Evolutionary conservation across 2,329 filamentous ascomycete genomes (phyloP).

Genomic region (Diaporthe citriasiana): DNA sequence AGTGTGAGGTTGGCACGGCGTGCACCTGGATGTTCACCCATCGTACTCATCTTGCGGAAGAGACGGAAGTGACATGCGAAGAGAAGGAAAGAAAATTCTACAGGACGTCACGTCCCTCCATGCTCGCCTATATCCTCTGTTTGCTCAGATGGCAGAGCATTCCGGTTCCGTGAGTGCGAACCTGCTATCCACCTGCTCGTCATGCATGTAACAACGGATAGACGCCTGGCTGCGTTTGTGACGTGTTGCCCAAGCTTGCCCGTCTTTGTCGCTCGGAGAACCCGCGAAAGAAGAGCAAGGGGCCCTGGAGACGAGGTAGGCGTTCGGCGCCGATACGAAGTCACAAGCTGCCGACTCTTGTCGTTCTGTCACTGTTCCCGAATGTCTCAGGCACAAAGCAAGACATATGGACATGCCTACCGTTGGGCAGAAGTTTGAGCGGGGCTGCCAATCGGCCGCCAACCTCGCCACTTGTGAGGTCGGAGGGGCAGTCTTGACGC

Average conservation of each 20-base stretch:
- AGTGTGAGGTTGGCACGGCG: slow-evolving; percentile 9
- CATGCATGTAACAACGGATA: slow-evolving; percentile 29
- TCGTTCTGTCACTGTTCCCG: slow-evolving; percentile 39
- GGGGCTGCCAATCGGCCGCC: slow-evolving; percentile 10
- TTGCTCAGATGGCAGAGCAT: slow-evolving; percentile 21
- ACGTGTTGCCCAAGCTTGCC: slow-evolving; percentile 20
- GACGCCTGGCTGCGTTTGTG: slow-evolving; percentile 32
- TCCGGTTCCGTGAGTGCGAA: background rate
- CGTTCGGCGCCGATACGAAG: slow-evolving; percentile 14
- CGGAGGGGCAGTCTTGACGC: background rate
- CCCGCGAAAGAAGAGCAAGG: background rate
- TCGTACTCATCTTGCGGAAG: background rate
- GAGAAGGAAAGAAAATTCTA: background rate
- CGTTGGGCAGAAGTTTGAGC: background rate
- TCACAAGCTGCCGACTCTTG: slow-evolving; percentile 20
- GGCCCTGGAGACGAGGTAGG: background rate
- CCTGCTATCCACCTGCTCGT: background rate
- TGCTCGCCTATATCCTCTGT: slow-evolving; percentile 12
- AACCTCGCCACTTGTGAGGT: background rate
- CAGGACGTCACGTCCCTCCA: background rate
- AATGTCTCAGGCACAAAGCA: slow-evolving; percentile 40
- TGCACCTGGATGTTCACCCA: background rate
- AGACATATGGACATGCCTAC: slow-evolving; percentile 31
- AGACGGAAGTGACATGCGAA: background rate
- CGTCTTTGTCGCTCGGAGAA: background rate